phyloP scores from a whole-genome alignment of 2,329 filamentous ascomycete species.

The Monilinia aucupariae region DNA sequence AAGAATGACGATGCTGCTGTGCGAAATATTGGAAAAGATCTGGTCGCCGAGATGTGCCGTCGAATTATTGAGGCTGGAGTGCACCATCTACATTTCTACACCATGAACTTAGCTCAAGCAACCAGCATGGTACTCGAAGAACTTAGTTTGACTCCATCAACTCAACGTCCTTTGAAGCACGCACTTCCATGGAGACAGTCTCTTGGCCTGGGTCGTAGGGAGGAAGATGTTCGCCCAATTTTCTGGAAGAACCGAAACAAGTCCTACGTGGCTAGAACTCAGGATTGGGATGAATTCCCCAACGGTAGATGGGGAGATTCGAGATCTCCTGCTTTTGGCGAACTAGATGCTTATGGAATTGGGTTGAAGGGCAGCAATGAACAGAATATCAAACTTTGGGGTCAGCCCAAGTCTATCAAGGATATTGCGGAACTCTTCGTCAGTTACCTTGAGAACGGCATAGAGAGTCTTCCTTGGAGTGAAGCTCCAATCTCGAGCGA shows the following conservation, averaged over 20 bases:
- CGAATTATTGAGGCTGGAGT: slow-evolving; percentile 79
- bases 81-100: slow-evolving; percentile 93
- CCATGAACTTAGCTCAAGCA: slow-evolving; percentile 95
- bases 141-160: slow-evolving; percentile 72
- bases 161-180: slow-evolving; percentile 74
- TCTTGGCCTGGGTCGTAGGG: slow-evolving; percentile 77
- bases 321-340: slow-evolving; percentile 90
- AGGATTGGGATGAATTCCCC: slow-evolving; percentile 98
- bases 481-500: slow-evolving; percentile 81
- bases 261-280: slow-evolving; percentile 89
- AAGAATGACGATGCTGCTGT: slow-evolving; percentile 97
- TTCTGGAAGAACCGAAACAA: slow-evolving; percentile 98
- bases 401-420: slow-evolving; percentile 70
- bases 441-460: slow-evolving; percentile 72
- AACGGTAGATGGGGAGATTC: slow-evolving; percentile 99
- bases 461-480: slow-evolving; percentile 88
- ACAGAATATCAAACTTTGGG: slow-evolving; percentile 93
- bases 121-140: slow-evolving; percentile 93
- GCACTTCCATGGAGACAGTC: slow-evolving; percentile 96
- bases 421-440: slow-evolving; percentile 83
- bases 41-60: slow-evolving; percentile 86
- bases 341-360: slow-evolving; percentile 90
- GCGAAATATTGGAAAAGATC: slow-evolving; percentile 76
- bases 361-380: slow-evolving; percentile 92
- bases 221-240: slow-evolving; percentile 93